A percentile compares a stretch with the other conserved stretches of the same genome.
Conservation (phyloP, 225 moss, liverwort and hornwort genomes). For the Straminergon stramineum region DNA sequence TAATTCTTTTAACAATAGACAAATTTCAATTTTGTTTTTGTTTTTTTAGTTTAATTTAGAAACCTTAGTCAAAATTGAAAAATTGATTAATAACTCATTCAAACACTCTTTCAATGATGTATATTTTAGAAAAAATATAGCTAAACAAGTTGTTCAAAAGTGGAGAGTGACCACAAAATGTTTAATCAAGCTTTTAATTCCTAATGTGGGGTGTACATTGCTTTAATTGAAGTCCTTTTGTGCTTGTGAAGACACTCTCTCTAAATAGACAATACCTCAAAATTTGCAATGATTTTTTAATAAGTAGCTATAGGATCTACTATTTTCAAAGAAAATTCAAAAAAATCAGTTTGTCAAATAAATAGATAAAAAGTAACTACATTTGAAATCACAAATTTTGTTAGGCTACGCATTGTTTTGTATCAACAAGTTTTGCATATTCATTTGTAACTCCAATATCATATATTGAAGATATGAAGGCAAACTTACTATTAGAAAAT, state of each 20-base stretch:
- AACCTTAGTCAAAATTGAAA: background rate
- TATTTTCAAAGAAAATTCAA: background rate
- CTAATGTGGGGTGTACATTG: background rate
- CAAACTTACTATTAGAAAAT: background rate
- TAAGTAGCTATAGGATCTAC: fast-evolving
- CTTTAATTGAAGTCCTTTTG: background rate
- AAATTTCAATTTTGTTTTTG: too few species aligned
- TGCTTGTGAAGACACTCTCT: background rate
- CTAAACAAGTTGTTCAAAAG: fast-evolving
- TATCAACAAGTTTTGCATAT: background rate
- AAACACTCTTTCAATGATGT: background rate
- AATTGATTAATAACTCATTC: background rate
- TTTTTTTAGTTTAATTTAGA: too few species aligned
- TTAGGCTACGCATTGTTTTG: background rate
- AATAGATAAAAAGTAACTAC: background rate
- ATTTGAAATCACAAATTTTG: background rate
- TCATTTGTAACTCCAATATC: background rate
- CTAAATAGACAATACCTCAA: background rate
- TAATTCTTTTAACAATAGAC: too few species aligned
- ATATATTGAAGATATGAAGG: background rate
- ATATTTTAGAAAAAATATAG: background rate
- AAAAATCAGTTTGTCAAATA: background rate
- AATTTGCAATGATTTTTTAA: background rate
- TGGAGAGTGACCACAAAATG: background rate
- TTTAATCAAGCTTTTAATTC: background rate